Percentiles rank a stretch among this genome's conserved stretches.
Evolutionary conservation across 306 rosid genomes (phyloP).

Genomic region (Glycine tomentella): DNA sequence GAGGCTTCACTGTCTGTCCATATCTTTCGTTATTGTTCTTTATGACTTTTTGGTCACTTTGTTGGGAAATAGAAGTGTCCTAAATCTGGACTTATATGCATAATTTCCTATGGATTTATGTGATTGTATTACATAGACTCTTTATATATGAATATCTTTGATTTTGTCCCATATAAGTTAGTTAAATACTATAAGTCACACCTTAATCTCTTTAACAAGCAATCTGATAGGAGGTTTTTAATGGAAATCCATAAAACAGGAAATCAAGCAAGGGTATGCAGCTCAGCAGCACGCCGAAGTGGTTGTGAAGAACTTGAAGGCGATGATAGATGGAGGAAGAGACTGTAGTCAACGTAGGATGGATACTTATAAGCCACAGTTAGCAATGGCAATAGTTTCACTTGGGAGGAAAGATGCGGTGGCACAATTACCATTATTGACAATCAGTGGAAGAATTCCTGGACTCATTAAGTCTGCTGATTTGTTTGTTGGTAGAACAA

Average conservation of each 20-base stretch:
- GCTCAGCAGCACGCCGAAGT: slow-evolving; percentile 74
- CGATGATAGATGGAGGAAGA: slow-evolving; percentile 56
- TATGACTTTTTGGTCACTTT: slow-evolving; percentile 20
- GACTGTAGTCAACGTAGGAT: slow-evolving; percentile 45
- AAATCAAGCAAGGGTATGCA: slow-evolving; percentile 75
- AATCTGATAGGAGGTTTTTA: slow-evolving; percentile 21
- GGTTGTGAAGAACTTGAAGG: slow-evolving; percentile 69
- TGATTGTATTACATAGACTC: slow-evolving; percentile 17
- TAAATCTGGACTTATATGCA: slow-evolving; percentile 4
- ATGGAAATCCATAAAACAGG: slow-evolving; percentile 56
- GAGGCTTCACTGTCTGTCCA: slow-evolving; percentile 18
- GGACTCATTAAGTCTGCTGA: slow-evolving; percentile 73
- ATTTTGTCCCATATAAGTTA: not conserved
- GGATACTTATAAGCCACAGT: slow-evolving; percentile 59
- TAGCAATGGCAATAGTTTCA: slow-evolving; percentile 63
- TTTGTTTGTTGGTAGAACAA: slow-evolving; percentile 75
- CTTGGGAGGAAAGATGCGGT: slow-evolving; percentile 80
- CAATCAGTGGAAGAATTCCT: slow-evolving; percentile 64
- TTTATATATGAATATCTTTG: not conserved
- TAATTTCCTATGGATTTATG: slow-evolving; percentile 24
- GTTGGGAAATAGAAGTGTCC: no score
- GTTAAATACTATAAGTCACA: not conserved
- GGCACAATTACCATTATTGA: slow-evolving; percentile 67
- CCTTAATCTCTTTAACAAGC: slow-evolving; percentile 28
- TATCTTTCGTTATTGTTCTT: slow-evolving; percentile 25